Conservation (phyloP, 768 basidiomycete genomes). For the Dentipellis fragilis region DNA sequence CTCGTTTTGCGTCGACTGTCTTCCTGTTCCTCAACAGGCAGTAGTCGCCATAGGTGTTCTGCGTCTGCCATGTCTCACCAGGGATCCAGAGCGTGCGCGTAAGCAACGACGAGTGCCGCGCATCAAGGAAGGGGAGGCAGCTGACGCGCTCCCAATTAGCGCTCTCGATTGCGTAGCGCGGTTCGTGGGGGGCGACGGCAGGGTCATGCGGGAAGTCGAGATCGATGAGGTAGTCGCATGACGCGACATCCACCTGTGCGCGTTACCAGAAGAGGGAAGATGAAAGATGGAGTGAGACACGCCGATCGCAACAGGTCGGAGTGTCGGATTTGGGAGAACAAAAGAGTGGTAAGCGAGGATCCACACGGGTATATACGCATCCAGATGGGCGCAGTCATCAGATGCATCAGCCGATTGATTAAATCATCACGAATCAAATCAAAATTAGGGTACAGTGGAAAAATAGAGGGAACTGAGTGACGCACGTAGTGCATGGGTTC, state of each 20-base stretch:
- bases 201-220: constrained; percentile 76
- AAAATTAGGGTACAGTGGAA: not conserved
- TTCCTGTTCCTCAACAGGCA: constrained; percentile 69
- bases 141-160: constrained; percentile 72
- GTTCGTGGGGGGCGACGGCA: constrained; percentile 46
- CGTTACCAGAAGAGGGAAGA: not conserved
- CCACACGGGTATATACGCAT: too few relatives aligned
- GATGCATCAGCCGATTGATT: constrained; percentile 3
- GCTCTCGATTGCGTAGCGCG: constrained; percentile 63
- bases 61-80: constrained; percentile 50
- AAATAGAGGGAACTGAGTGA: constrained; percentile 9
- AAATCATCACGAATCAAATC: not conserved
- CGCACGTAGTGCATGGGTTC: constrained; percentile 70
- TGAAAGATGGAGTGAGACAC: not conserved
- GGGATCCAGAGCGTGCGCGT: constrained; percentile 80
- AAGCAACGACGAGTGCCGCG: constrained; percentile 56
- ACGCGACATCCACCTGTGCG: constrained; percentile 50
- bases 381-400: constrained; percentile 1
- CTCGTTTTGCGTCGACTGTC: constrained; percentile 18
- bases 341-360: too few relatives aligned
- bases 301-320: too few relatives aligned
- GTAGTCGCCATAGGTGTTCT: constrained; percentile 82
- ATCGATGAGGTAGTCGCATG: constrained; percentile 88
- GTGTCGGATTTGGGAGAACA: too few relatives aligned
- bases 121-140: constrained; percentile 81